Evolutionary conservation across 2,329 filamentous ascomycete species (phyloP), one percentile per base, ranked within the genome.

Genomic region (Lasiodiplodia sp.): DNA sequence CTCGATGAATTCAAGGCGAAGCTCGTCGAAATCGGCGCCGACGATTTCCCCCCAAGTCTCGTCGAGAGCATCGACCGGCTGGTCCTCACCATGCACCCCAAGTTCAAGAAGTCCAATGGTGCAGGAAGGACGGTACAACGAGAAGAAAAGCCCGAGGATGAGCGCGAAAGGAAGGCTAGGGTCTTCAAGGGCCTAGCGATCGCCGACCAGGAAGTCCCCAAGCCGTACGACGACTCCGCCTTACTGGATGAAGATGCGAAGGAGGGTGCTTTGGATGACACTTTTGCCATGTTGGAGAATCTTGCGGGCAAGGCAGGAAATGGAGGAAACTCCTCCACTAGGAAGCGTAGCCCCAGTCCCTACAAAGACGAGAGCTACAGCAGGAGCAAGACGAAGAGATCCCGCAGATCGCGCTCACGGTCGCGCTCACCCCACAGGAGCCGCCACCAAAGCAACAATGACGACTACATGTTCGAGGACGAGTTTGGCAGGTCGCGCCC

Each of bases 181-280:
- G 88, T 97, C n/a, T 99, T 99, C 80, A 94, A 91, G 74, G 96
- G 94, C 0, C 86, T 99, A 63, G 88, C 94, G 8, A 86, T 99
- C 56, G 93, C 95, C 1, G 95, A 99, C 79, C 91, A 90, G 76
- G 86, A 89, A 38, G 81, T 85, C 11, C 77, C 81, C 18, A 88
- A 75, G 53, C 75, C 85, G 78, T 82, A 84, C 7, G 85, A 87
- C 52, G 83, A 86, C 34, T 25, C 38, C 7, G 67, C 34, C n/a
- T 37, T 51, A 40, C 28, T 14, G 14, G 78, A 77, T 52, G 72
- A 78, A 49, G 79, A 81, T 66, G 77, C 79, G 25, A 83, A 83
- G 69, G 82, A 82, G 1, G 91, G 92, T 76, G 92, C 89, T 23
- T 91, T 97, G 75, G 96, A 98, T 76, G 94, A 99, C 79, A 97